Base-by-base conservation (phyloP, 331 rosid genomes). In the Quercus tomentella region DNA sequence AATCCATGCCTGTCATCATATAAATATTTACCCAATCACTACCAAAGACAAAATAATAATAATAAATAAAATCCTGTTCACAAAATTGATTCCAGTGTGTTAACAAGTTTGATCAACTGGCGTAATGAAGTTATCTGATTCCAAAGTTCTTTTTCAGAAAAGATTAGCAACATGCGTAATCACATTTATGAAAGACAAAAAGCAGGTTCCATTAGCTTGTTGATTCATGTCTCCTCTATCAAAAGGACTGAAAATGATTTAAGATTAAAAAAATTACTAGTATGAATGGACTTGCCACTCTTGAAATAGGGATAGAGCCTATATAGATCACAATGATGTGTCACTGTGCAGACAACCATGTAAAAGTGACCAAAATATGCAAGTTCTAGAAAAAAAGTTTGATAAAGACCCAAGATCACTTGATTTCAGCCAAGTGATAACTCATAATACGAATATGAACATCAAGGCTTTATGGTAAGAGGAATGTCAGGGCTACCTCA, bases 1-100 rank as follows among this genome's bases (percentile, higher is more conserved):
- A 82, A 84, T 86, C 87, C 92, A 86, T 51, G 87, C 84, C 90
- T 84, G 83, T 78, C 43, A 77, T 18, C 55, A 56, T 45, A 26
- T 76, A 9, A 66, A 76, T 69, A 68, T 63, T 76, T 72, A 70
- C 37, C 14, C 11, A 66, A 31, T 14, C 56, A 17, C 35, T 37
- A 67, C 9, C 3, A 2, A 7, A 35, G 51, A 41, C 25, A 83
- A 23, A 45, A 28, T 8, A 20, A 41, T 58, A 20, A 69, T 6
- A 49, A 1, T 1, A 45, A 45, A 45, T 10, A 49, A 49, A 49
- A 52, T 33, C 63, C 76, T 41, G 8, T 26, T 73, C 68, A 52
- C 11, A 65, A 35, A 80, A n/a, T 52, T 65, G 74, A 54, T 17
- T 28, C 54, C 16, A 79, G 3, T 56, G 74, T 25, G 79, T 18